These are phyloP conservation scores for Achaetomiella virescens DNA, from an alignment of 495 filamentous ascomycete genomes.

Conservation along the genomic window DNA sequence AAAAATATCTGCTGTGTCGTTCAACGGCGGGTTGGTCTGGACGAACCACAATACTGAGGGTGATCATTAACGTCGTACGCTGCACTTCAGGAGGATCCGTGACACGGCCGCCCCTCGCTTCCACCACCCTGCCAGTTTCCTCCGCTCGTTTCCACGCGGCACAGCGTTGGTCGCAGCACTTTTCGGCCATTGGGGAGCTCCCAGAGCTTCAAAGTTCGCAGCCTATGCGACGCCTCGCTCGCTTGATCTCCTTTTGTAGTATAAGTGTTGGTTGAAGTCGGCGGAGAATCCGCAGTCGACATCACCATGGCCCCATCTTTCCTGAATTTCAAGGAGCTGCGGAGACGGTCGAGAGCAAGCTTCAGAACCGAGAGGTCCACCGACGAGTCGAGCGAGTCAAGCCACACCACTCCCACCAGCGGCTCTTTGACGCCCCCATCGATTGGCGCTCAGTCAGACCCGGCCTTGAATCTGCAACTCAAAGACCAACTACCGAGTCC, in stretches of 20 bases:
- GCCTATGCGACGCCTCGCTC: neutral
- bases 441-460: constrained; percentile 38
- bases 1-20: neutral
- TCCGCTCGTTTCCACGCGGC: neutral
- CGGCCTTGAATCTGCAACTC: constrained; percentile 43
- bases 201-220: neutral
- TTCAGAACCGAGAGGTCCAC: constrained; percentile 52
- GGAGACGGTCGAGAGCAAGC: constrained; percentile 64
- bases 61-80: neutral
- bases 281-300: neutral
- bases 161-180: neutral
- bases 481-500: constrained; percentile 33
- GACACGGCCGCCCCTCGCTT: neutral
- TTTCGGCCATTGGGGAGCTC: neutral
- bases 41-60: neutral
- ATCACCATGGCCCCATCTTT: constrained; percentile 53
- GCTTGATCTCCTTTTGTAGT: neutral
- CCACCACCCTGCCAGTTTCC: neutral
- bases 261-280: neutral
- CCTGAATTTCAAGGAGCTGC: constrained; percentile 62
- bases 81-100: neutral
- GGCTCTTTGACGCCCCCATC: constrained; percentile 44
- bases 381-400: constrained; percentile 46
- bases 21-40: neutral
- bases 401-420: constrained; percentile 40